Evolutionary conservation across 164 flowering plant genomes (phyloP).

Genomic region (Pachysandra terminalis): DNA sequence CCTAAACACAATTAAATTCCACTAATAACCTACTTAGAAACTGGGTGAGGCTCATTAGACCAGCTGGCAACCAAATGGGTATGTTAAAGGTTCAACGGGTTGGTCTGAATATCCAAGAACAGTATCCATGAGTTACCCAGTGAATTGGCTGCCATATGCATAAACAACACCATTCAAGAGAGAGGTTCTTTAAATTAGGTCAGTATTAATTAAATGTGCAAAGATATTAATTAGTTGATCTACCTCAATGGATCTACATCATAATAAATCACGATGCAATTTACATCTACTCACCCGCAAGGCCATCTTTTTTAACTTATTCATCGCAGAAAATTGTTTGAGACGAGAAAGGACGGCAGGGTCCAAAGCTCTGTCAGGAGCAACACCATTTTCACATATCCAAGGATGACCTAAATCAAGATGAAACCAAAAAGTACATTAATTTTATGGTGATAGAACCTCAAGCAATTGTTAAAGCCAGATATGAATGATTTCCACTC

Average conservation of each 20-base stretch:
- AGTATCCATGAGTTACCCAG: too few relatives aligned
- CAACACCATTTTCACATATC: conserved; percentile 99
- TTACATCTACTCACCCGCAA: conserved; percentile 61
- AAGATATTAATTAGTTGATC: not conserved
- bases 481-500: not conserved
- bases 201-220: not conserved
- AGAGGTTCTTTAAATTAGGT: too few relatives aligned
- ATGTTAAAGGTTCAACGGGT: too few relatives aligned
- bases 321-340: conserved; percentile 97
- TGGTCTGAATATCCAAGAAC: too few relatives aligned
- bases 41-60: too few relatives aligned
- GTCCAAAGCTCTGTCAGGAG: conserved; percentile 92
- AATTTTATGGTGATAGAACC: conserved; percentile 4
- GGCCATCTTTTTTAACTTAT: conserved; percentile 99
- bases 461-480: conserved; percentile 6
- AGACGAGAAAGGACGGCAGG: conserved; percentile 98
- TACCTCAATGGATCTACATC: too few relatives aligned
- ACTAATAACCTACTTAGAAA: too few relatives aligned
- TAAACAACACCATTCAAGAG: not conserved
- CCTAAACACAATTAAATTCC: too few relatives aligned
- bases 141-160: not conserved
- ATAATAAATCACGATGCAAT: not conserved
- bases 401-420: conserved; percentile 83
- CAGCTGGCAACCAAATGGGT: too few relatives aligned
- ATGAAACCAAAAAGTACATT: not conserved